A percentile compares a stretch with the other conserved stretches of the same genome.
phyloP scores from a whole-genome alignment of 1,139 yeast genomes.

The Tardiomyces depauwii region DNA sequence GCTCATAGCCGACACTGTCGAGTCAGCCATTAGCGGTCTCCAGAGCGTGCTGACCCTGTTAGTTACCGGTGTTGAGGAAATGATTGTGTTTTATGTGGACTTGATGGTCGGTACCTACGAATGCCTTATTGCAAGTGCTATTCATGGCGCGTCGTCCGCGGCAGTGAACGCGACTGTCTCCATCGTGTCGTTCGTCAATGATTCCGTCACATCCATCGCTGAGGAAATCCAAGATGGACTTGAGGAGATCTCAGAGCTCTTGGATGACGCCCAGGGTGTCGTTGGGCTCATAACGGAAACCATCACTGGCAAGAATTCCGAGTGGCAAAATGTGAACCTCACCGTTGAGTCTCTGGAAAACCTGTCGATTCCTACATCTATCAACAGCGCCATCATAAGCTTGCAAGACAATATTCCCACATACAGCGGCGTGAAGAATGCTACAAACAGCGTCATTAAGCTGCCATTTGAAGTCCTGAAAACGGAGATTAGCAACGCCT shows the following conservation, averaged over 20 bases:
- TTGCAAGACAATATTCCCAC: constrained; percentile 42
- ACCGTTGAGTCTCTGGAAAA: constrained; percentile 46
- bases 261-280: constrained; percentile 30
- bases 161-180: constrained; percentile 65
- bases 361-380: constrained; percentile 51
- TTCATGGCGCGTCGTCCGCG: constrained; percentile 60
- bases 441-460: constrained; percentile 35
- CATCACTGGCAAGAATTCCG: constrained; percentile 38
- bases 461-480: constrained; percentile 45
- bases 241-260: constrained; percentile 38
- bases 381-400: constrained; percentile 40
- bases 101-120: constrained; percentile 75
- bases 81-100: constrained; percentile 57
- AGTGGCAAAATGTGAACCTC: constrained; percentile 34
- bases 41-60: constrained; percentile 31
- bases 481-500: constrained; percentile 23
- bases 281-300: constrained; percentile 37
- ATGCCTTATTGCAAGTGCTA: constrained; percentile 64
- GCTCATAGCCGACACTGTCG: constrained; percentile 36
- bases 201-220: constrained; percentile 43
- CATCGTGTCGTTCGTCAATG: constrained; percentile 48
- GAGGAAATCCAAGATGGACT: constrained; percentile 54
- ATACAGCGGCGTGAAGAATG: constrained; percentile 43
- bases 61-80: constrained; percentile 45
- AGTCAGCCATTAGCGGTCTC: constrained; percentile 36